phyloP scores from a whole-genome alignment of 2,329 filamentous ascomycete species.

The Penicillium crustosum region DNA sequence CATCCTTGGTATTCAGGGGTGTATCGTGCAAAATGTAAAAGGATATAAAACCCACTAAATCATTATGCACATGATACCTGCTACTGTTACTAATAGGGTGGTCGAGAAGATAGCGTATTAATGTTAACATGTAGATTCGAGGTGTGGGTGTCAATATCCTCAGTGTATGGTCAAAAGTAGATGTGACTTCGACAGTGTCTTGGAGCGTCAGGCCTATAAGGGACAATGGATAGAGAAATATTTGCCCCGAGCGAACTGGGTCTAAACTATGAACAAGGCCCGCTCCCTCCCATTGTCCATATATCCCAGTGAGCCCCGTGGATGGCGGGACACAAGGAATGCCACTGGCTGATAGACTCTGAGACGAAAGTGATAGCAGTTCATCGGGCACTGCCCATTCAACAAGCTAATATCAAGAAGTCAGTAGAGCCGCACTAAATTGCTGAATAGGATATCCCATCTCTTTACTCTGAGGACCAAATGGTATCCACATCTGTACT shows the following conservation, averaged over 20 bases:
- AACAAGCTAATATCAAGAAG: too few relatives aligned
- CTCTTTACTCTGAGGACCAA: constrained; percentile 10
- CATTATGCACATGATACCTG: neutral
- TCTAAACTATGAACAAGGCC: neutral
- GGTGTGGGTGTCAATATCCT: neutral
- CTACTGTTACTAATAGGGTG: neutral
- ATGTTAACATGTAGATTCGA: neutral
- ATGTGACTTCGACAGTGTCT: constrained; percentile 14
- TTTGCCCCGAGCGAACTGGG: neutral
- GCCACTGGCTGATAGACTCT: constrained; percentile 3
- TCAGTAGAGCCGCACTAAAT: neutral
- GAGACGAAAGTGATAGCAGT: constrained; percentile 7
- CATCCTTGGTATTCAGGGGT: neutral
- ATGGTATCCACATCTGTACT: constrained; percentile 3
- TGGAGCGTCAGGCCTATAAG: constrained; percentile 12
- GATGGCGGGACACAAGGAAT: constrained; percentile 2
- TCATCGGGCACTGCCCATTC: constrained; percentile 15
- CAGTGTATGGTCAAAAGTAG: constrained; percentile 8
- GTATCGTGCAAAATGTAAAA: neutral
- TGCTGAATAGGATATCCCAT: neutral
- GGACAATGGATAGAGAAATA: constrained; percentile 12
- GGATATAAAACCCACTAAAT: neutral
- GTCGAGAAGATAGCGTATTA: neutral
- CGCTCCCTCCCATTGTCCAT: constrained; percentile 14
- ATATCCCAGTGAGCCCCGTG: neutral